Conservation (phyloP, 208 protist genomes). For the Trypanosoma boissoni region DNA sequence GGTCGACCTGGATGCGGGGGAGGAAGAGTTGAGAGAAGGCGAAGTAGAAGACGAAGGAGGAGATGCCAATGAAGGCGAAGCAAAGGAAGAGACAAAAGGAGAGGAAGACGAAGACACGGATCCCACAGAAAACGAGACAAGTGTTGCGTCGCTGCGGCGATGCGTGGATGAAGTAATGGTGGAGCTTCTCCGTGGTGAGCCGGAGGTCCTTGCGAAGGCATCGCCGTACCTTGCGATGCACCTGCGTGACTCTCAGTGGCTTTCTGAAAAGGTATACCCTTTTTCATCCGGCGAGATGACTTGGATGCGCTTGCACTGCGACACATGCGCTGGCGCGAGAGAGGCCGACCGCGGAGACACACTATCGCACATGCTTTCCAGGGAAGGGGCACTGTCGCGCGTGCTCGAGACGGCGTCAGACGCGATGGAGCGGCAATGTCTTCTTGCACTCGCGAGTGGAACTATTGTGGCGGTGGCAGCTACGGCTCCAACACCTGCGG, state of each 20-base stretch:
- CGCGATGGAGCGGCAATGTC: slow-evolving; percentile 11
- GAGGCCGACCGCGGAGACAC: background rate
- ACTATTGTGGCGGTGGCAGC: slow-evolving; percentile 9
- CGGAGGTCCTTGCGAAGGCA: background rate
- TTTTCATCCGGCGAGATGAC: slow-evolving; percentile 12
- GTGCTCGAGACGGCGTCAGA: background rate
- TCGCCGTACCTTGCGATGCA: background rate
- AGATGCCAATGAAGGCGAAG: background rate
- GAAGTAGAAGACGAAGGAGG: background rate
- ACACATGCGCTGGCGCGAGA: background rate
- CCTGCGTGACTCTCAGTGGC: background rate
- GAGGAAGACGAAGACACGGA: background rate
- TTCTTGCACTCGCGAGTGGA: slow-evolving; percentile 17
- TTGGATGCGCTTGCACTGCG: slow-evolving; percentile 17
- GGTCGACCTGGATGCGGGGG: background rate
- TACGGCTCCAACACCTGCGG: background rate
- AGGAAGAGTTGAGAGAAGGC: background rate
- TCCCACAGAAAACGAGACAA: background rate
- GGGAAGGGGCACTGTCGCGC: too few species aligned
- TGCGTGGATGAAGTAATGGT: background rate
- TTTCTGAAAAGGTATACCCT: background rate
- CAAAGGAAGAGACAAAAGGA: background rate
- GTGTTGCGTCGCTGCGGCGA: background rate
- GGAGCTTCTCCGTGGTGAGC: background rate
- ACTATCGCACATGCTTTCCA: background rate